These are phyloP conservation scores for Mallotus japonicus DNA, from an alignment of 441 rosid species.

Conservation along the genomic window DNA sequence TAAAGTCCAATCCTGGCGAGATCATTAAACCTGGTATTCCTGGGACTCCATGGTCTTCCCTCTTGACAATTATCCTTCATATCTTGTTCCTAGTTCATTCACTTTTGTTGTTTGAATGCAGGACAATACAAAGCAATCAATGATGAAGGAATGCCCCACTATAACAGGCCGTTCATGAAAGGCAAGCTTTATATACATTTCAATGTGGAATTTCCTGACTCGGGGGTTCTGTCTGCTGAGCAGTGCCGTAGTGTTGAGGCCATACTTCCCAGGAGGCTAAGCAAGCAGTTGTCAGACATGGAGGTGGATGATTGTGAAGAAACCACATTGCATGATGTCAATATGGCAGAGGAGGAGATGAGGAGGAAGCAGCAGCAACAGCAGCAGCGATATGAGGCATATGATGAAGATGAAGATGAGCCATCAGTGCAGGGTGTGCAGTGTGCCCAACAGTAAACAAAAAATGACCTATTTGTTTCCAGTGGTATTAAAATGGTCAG, in stretches of 20 bases:
- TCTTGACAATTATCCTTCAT: not conserved
- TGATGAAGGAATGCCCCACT: slow-evolving; percentile 76
- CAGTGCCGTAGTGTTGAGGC: slow-evolving; percentile 52
- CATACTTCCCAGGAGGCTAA: slow-evolving; percentile 39
- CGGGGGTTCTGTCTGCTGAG: slow-evolving; percentile 45
- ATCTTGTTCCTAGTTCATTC: not conserved
- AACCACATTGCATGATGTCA: slow-evolving; percentile 63
- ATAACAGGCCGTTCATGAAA: slow-evolving; percentile 70
- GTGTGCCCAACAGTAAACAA: slow-evolving; percentile 69
- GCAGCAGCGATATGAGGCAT: slow-evolving; percentile 43
- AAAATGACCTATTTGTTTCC: not conserved
- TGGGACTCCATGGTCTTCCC: not conserved
- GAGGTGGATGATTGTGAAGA: slow-evolving; percentile 75
- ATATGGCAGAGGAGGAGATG: slow-evolving; percentile 68
- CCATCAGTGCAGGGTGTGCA: slow-evolving; percentile 53
- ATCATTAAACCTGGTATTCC: slow-evolving; percentile 62
- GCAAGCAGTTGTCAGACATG: slow-evolving; percentile 45
- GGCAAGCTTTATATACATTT: slow-evolving; percentile 76
- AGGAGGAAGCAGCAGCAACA: slow-evolving; percentile 50
- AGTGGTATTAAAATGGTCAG: not conserved
- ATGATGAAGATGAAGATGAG: slow-evolving; percentile 63
- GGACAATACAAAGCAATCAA: slow-evolving; percentile 69
- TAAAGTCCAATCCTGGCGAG: slow-evolving; percentile 71
- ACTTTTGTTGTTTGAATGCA: slow-evolving; percentile 16
- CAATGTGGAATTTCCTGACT: slow-evolving; percentile 62